A percentile compares a stretch with the other conserved stretches of the same genome.
These are phyloP conservation scores for Petasospora fabianii DNA, from an alignment of 1,139 yeast genomes.

Conservation along the genomic window DNA sequence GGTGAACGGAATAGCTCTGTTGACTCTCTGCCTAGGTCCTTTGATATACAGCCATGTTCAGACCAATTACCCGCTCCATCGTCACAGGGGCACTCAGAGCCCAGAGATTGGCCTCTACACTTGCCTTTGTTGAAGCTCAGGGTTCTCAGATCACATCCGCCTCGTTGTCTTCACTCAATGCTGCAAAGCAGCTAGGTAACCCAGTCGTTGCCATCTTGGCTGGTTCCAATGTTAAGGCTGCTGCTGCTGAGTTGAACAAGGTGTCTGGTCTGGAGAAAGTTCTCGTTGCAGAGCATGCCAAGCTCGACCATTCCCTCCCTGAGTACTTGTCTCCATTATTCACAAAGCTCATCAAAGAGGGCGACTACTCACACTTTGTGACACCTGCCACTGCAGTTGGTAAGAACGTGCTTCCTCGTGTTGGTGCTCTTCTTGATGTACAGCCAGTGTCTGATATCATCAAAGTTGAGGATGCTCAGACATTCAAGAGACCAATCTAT, in stretches of 20 bases:
- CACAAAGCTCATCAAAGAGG: slow-evolving; percentile 40
- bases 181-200: slow-evolving; percentile 61
- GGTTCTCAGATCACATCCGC: slow-evolving; percentile 57
- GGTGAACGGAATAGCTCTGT: too few species aligned
- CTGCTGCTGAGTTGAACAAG: slow-evolving; percentile 37
- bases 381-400: slow-evolving; percentile 85
- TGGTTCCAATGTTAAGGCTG: slow-evolving; percentile 48
- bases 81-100: not conserved
- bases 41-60: slow-evolving; percentile 13
- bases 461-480: slow-evolving; percentile 59
- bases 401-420: slow-evolving; percentile 80
- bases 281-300: slow-evolving; percentile 45
- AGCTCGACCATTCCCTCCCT: slow-evolving; percentile 57
- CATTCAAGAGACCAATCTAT: slow-evolving; percentile 89
- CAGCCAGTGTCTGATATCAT: slow-evolving; percentile 87
- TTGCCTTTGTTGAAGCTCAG: slow-evolving; percentile 65
- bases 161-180: slow-evolving; percentile 61
- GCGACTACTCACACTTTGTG: slow-evolving; percentile 65
- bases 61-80: slow-evolving; percentile 8
- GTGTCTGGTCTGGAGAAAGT: slow-evolving; percentile 41
- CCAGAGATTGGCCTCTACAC: slow-evolving; percentile 50
- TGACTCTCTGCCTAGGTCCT: too few species aligned
- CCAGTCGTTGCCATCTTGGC: slow-evolving; percentile 61
- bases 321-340: slow-evolving; percentile 64
- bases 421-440: slow-evolving; percentile 77